phyloP scores from a whole-genome alignment of 495 filamentous ascomycete genomes.

The Aspergillus saccharolyticus region DNA sequence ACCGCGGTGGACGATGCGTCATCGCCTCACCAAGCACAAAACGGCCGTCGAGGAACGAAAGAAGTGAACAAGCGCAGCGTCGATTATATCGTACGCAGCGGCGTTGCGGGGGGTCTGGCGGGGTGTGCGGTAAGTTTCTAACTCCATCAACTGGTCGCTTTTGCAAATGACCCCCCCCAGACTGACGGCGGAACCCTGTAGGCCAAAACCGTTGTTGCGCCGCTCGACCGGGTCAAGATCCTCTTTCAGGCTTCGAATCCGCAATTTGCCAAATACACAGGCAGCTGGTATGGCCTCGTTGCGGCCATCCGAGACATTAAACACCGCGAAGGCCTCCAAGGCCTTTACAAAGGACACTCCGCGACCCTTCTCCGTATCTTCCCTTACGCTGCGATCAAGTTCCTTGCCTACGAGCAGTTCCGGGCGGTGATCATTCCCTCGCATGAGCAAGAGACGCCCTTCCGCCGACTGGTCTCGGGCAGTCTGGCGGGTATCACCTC shows the following conservation, averaged over 20 bases:
- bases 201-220: constrained; percentile 94
- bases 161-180: too few relatives aligned
- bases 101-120: constrained; percentile 80
- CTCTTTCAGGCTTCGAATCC: constrained; percentile 95
- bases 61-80: constrained; percentile 62
- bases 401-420: constrained; percentile 95
- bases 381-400: constrained; percentile 96
- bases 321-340: constrained; percentile 60
- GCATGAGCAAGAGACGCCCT: constrained; percentile 68
- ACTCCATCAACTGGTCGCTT: too few relatives aligned
- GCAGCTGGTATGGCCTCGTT: constrained; percentile 75
- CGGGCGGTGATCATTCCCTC: constrained; percentile 66
- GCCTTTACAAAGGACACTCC: constrained; percentile 89
- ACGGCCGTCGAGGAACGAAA: constrained; percentile 24
- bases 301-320: constrained; percentile 81
- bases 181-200: constrained; percentile 28
- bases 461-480: constrained; percentile 73
- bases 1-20: constrained; percentile 11
- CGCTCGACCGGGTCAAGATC: constrained; percentile 97
- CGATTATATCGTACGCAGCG: constrained; percentile 77
- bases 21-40: constrained; percentile 9
- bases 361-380: constrained; percentile 93
- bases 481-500: constrained; percentile 79
- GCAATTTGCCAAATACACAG: constrained; percentile 85
- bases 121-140: constrained; percentile 69